Conservation (phyloP, 2,329 filamentous ascomycete genomes). For the Apiospora phragmitis region DNA sequence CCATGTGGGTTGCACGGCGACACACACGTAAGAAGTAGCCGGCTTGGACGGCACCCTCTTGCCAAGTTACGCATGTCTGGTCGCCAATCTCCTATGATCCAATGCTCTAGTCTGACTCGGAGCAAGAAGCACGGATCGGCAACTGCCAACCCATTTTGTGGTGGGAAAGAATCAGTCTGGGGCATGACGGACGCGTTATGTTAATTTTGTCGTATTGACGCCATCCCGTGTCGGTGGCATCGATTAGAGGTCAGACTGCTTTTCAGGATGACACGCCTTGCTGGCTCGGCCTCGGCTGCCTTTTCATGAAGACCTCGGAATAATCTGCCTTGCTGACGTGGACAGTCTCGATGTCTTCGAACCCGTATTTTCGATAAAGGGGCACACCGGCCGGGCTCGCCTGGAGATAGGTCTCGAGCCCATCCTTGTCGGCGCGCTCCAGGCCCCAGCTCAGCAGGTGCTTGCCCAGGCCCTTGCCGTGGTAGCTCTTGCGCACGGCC, state of each 20-base stretch:
- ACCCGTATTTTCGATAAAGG: slow-evolving; percentile 51
- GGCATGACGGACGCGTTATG: not conserved
- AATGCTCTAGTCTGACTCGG: too few relatives aligned
- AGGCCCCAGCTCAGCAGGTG: slow-evolving; percentile 49
- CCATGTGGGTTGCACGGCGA: too few relatives aligned
- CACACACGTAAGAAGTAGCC: not conserved
- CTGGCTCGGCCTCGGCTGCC: not conserved
- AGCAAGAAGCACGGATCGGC: not conserved
- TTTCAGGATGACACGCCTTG: not conserved
- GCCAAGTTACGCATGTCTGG: not conserved
- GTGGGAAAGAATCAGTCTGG: not conserved
- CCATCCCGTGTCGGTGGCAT: not conserved
- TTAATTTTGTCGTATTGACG: not conserved
- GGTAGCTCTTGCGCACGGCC: slow-evolving; percentile 41
- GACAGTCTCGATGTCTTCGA: slow-evolving; percentile 24
- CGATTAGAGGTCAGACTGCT: not conserved
- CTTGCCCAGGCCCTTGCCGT: slow-evolving; percentile 47
- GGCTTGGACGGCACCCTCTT: not conserved
- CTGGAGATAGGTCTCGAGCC: slow-evolving; percentile 50
- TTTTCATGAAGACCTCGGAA: not conserved
- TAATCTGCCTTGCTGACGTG: not conserved
- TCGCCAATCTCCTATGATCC: not conserved
- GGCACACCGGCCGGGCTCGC: slow-evolving; percentile 48
- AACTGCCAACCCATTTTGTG: not conserved
- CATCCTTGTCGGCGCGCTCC: slow-evolving; percentile 43